phyloP scores from a whole-genome alignment of 345 rosid genomes.

The Mercurialis annua region DNA sequence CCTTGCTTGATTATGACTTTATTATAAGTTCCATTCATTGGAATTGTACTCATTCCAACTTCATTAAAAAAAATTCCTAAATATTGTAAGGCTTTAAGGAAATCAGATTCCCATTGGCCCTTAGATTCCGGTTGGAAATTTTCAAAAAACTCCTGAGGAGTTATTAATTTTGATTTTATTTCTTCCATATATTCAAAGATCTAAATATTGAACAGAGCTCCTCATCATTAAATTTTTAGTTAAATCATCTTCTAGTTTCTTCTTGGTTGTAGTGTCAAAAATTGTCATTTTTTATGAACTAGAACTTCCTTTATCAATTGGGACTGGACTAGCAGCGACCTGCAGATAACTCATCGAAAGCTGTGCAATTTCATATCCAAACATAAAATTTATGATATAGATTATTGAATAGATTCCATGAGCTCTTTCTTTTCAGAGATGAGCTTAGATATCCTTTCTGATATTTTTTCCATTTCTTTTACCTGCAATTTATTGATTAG shows the following conservation, averaged over 20 bases:
- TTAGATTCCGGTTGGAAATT: too few relatives aligned
- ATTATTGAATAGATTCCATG: neutral
- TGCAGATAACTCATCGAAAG: neutral
- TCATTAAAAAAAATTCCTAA: neutral
- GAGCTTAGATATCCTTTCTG: neutral
- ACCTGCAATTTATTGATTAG: neutral
- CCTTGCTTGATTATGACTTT: neutral
- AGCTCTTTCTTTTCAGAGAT: neutral
- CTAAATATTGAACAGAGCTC: too few relatives aligned
- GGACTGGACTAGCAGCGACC: too few relatives aligned
- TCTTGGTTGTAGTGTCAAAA: too few relatives aligned
- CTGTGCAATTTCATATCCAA: neutral
- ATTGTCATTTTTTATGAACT: too few relatives aligned
- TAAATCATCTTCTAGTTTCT: too few relatives aligned
- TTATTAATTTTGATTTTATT: neutral
- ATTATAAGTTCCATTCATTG: neutral
- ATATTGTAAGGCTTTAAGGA: too few relatives aligned
- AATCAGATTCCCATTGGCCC: too few relatives aligned
- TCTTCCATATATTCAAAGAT: neutral
- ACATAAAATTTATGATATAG: neutral
- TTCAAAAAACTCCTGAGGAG: neutral
- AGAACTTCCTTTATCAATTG: too few relatives aligned
- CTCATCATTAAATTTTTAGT: too few relatives aligned
- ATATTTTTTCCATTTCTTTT: neutral
- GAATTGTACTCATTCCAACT: neutral